Base-by-base conservation (phyloP, 257 asterid genomes). In the Penstemon newberryi region DNA sequence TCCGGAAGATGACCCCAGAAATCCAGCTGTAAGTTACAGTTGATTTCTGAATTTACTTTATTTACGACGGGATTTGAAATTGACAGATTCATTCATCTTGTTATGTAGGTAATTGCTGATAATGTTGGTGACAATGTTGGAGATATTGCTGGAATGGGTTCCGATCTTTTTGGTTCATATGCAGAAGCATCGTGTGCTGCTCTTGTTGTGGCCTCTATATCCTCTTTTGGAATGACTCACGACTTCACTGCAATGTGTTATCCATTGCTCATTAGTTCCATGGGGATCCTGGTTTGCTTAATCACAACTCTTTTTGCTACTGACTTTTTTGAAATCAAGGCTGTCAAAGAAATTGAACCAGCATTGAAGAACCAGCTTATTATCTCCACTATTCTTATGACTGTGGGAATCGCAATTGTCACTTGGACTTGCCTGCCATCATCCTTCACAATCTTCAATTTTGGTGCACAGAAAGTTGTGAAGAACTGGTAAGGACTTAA, bases 51-150 rank as follows among this genome's bases (percentile, higher is more conserved):
- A 56, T 46, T 66, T 8, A 13, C 51, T 63, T 19, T 59, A 47
- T 49, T 73, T 54, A 13, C 42, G 59, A 71, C 61, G 11, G 7
- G 11, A 6, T 51, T 49, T 58, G n/a, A 7, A 25, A 25, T 52
- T 56, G 15, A 74, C 39, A 1, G 66, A 8, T 71, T 55, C 58
- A 42, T 37, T 51, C 5, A 3, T 53, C 67, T 69, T 68, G 4
- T 66, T 73, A 56, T 73, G 72, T 87, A 89, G 96, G 96, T 92
- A 82, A 89, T 92, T 73, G 98, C 98, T 62, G 96, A 92, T 73
- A 89, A 92, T 51, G 96, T 91, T 66, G 97, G 97, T 60, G 97
- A 91, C 67, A 91, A 91, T 72, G 98, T 92, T 18, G 98, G 98
- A 66, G 98, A 92, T 78, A 92, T 92, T 80, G 98, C 96, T 71